phyloP scores from a whole-genome alignment of 2,329 filamentous ascomycete genomes.

The Arthroderma sp. region DNA sequence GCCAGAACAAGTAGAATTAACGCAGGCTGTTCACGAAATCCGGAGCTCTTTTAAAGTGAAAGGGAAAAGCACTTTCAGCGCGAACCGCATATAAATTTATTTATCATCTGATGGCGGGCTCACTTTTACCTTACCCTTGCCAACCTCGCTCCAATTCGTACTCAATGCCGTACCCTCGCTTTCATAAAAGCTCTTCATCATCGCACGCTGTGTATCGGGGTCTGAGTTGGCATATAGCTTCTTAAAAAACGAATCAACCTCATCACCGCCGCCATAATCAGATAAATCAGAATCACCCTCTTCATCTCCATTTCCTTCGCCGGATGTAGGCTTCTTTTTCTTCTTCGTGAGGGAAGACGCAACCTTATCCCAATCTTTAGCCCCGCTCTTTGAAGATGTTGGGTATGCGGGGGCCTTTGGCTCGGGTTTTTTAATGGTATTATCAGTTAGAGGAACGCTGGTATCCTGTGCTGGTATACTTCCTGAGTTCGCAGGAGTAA shows the following conservation, averaged over 20 bases:
- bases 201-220: constrained; percentile 72
- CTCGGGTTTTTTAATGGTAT: neutral
- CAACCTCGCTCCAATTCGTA: constrained; percentile 82
- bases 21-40: too few species aligned
- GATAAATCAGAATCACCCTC: constrained; percentile 42
- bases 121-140: constrained; percentile 51
- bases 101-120: constrained; percentile 9
- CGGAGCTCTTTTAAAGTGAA: too few species aligned
- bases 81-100: neutral
- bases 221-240: constrained; percentile 65
- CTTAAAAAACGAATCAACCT: constrained; percentile 79
- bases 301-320: constrained; percentile 26
- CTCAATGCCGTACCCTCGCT: constrained; percentile 87
- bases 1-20: too few species aligned
- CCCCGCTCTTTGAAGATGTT: constrained; percentile 67
- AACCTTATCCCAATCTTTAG: constrained; percentile 87
- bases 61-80: too few species aligned
- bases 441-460: neutral
- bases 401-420: constrained; percentile 55
- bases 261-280: constrained; percentile 41
- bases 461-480: constrained; percentile 6
- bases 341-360: constrained; percentile 36
- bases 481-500: constrained; percentile 10
- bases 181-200: constrained; percentile 95
- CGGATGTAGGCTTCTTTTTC: constrained; percentile 18